These are phyloP conservation scores for Rhinocladiella mackenziei DNA, from an alignment of 2,329 filamentous ascomycete genomes.

Conservation along the genomic window DNA sequence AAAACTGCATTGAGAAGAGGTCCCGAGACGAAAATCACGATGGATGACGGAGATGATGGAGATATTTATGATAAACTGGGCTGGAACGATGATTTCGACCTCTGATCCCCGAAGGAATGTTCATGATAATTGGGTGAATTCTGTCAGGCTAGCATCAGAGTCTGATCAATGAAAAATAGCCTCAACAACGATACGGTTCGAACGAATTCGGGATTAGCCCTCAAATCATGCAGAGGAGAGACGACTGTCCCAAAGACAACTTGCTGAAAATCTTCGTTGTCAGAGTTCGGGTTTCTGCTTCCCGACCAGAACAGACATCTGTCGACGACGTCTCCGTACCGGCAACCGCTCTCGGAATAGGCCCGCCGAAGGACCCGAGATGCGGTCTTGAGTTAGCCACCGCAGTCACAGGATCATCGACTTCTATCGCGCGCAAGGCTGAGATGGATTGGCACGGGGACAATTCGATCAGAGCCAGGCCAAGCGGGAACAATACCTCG, in stretches of 20 bases:
- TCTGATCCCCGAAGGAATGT: slow-evolving; percentile 16
- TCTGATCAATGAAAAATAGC: too few relatives aligned
- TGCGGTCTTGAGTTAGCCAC: slow-evolving; percentile 26
- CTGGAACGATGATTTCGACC: slow-evolving; percentile 41
- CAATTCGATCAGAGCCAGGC: slow-evolving; percentile 23
- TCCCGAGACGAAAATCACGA: background rate
- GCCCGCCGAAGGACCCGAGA: slow-evolving; percentile 14
- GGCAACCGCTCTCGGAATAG: slow-evolving; percentile 22
- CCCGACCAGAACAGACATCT: slow-evolving; percentile 21
- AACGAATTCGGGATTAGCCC: too few relatives aligned
- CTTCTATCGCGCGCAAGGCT: slow-evolving; percentile 15
- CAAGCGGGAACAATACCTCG: slow-evolving; percentile 24
- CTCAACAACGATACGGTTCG: too few relatives aligned
- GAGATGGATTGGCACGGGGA: slow-evolving; percentile 25
- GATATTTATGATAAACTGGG: slow-evolving; percentile 42
- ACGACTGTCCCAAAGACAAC: slow-evolving; percentile 21
- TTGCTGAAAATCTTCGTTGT: slow-evolving; percentile 22
- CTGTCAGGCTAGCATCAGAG: too few relatives aligned
- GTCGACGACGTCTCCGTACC: slow-evolving; percentile 22
- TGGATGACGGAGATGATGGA: background rate
- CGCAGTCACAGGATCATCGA: slow-evolving; percentile 18
- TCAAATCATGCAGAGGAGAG: slow-evolving; percentile 16
- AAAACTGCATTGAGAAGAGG: background rate
- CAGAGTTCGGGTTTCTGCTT: slow-evolving; percentile 8
- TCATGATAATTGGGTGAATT: too few relatives aligned